Conservation (phyloP, 2,329 filamentous ascomycete genomes). For the Monosporascus sp. region DNA sequence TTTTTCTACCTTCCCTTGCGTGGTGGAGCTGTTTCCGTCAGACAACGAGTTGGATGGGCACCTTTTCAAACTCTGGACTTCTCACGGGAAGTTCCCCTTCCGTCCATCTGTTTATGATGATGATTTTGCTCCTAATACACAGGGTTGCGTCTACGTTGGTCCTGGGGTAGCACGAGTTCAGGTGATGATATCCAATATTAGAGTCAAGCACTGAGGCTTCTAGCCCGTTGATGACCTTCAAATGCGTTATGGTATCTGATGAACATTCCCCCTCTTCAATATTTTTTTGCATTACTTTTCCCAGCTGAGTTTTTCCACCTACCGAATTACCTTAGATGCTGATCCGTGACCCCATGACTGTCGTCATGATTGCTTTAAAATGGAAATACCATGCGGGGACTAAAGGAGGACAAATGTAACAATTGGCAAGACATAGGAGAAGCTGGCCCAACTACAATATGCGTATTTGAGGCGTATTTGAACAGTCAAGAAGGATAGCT, state of each 20-base stretch:
- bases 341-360: no score
- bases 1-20: slow-evolving; percentile 32
- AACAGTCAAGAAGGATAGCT: no score
- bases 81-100: slow-evolving; percentile 20
- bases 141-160: neutral
- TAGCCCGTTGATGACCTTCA: slow-evolving; percentile 39
- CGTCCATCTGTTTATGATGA: slow-evolving; percentile 6
- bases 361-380: no score
- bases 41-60: neutral
- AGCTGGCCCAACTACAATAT: no score
- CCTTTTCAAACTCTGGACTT: slow-evolving; percentile 27
- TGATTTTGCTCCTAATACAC: slow-evolving; percentile 2
- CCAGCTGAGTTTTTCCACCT: neutral
- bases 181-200: slow-evolving; percentile 92
- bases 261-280: slow-evolving; percentile 21
- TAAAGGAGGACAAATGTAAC: no score
- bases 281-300: neutral
- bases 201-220: slow-evolving; percentile 95
- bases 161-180: slow-evolving; percentile 44
- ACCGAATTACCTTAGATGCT: no score
- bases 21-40: neutral
- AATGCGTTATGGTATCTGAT: slow-evolving; percentile 47
- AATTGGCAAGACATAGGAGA: no score
- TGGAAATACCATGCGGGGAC: no score
- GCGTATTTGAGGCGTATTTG: no score